A percentile compares a stretch with the other conserved stretches of the same genome.
These are phyloP conservation scores for Eucommia ulmoides DNA, from an alignment of 257 asterid species.

Conservation along the genomic window DNA sequence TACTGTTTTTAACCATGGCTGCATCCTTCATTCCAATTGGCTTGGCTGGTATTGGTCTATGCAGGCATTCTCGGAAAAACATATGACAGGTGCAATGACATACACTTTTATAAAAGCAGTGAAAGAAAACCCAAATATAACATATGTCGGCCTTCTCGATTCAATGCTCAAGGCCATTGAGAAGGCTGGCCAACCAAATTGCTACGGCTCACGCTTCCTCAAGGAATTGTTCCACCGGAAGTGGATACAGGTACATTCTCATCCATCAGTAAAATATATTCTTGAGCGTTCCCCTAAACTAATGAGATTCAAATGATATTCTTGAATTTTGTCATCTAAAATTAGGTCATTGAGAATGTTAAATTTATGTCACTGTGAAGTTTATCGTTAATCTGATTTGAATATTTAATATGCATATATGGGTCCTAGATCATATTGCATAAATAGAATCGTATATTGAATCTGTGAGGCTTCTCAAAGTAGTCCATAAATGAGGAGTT, in stretches of 20 bases:
- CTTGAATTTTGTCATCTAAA: background rate
- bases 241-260: slow-evolving; percentile 44
- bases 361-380: background rate
- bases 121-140: slow-evolving; percentile 18
- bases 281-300: too few species aligned
- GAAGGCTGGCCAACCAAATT: slow-evolving; percentile 22
- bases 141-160: slow-evolving; percentile 33
- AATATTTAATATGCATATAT: background rate
- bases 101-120: slow-evolving; percentile 42
- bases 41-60: background rate
- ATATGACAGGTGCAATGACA: slow-evolving; percentile 58
- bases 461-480: too few species aligned
- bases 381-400: background rate
- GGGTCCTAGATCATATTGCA: too few species aligned
- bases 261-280: background rate
- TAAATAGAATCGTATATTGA: background rate
- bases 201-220: background rate
- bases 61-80: slow-evolving; percentile 39
- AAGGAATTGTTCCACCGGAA: slow-evolving; percentile 28
- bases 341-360: background rate
- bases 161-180: slow-evolving; percentile 28
- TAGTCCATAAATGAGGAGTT: too few species aligned
- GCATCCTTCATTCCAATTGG: background rate
- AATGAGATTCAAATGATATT: background rate
- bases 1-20: too few species aligned